These are phyloP conservation scores for Ceratobasidium sp. DNA, from an alignment of 1,284 basidiomycete genomes.

Conservation along the genomic window DNA sequence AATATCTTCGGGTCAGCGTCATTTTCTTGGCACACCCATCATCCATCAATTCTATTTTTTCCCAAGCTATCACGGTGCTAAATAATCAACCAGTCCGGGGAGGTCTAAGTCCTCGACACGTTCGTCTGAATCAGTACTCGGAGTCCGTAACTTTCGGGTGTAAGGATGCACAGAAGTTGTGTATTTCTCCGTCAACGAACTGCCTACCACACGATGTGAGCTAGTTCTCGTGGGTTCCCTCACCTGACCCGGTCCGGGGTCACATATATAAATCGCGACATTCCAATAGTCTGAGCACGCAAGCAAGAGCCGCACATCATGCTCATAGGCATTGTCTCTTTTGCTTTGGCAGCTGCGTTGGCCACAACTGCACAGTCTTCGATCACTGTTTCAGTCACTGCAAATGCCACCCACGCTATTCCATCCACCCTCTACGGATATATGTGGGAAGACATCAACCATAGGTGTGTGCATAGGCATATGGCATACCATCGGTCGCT, in stretches of 20 bases:
- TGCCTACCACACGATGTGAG: background rate
- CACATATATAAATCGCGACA: background rate
- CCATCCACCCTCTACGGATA: conserved; percentile 47
- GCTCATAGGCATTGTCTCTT: background rate
- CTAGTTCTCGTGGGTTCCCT: background rate
- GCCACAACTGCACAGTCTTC: conserved; percentile 6
- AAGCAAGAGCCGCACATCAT: no score
- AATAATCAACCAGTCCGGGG: background rate
- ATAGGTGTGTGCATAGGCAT: background rate
- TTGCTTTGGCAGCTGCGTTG: background rate
- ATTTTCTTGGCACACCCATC: background rate
- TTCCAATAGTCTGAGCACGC: background rate
- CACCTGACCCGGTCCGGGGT: background rate
- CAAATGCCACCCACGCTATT: conserved; percentile 39
- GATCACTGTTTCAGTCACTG: conserved; percentile 27
- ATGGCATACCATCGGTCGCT: no score
- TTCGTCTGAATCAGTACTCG: background rate
- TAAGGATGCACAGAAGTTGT: background rate
- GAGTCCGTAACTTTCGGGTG: background rate
- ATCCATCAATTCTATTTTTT: background rate
- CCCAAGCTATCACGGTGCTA: background rate
- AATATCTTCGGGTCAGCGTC: background rate
- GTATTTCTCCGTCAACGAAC: background rate
- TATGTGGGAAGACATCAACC: conserved; percentile 48
- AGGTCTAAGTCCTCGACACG: background rate